Percentiles rank a stretch among this genome's conserved stretches.
Conservation (phyloP, 768 basidiomycete species). For the Tricholoma sp. region DNA sequence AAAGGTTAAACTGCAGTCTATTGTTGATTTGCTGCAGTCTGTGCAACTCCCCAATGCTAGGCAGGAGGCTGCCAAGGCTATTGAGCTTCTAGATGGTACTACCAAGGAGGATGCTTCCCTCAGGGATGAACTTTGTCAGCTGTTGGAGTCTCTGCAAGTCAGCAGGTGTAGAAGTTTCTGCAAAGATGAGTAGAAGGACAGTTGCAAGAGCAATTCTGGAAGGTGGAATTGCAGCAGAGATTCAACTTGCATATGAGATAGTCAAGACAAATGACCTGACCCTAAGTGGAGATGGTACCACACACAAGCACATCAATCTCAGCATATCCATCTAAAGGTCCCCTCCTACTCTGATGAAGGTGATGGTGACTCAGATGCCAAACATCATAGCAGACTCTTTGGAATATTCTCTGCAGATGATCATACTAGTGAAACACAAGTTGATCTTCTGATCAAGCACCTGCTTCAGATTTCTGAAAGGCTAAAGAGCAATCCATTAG, state of each 20-base stretch:
- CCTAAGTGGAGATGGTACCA: conserved; percentile 19
- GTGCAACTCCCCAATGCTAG: background rate
- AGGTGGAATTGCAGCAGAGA: conserved; percentile 13
- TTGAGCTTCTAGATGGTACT: background rate
- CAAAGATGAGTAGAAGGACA: conserved; percentile 1
- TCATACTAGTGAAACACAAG: conserved; percentile 21
- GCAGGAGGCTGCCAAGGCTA: background rate
- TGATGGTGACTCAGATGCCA: background rate
- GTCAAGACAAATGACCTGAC: conserved; percentile 9
- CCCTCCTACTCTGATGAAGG: background rate
- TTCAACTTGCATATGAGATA: conserved; percentile 16
- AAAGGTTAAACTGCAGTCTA: background rate
- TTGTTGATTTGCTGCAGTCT: background rate
- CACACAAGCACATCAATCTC: conserved; percentile 12
- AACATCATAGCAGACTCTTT: conserved; percentile 2
- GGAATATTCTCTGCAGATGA: conserved; percentile 10
- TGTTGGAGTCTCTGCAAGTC: conserved; percentile 1
- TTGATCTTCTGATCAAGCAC: conserved; percentile 4
- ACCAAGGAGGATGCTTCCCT: background rate
- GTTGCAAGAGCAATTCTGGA: conserved; percentile 7
- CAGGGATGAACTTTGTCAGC: background rate
- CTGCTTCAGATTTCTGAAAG: background rate
- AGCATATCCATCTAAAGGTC: conserved; percentile 1
- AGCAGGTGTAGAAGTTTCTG: background rate
- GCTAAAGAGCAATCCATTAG: background rate